Percentiles rank a stretch among this genome's conserved stretches.
phyloP scores from a whole-genome alignment of 1,139 yeast genomes.

The Yamadazyma trypodendri region DNA sequence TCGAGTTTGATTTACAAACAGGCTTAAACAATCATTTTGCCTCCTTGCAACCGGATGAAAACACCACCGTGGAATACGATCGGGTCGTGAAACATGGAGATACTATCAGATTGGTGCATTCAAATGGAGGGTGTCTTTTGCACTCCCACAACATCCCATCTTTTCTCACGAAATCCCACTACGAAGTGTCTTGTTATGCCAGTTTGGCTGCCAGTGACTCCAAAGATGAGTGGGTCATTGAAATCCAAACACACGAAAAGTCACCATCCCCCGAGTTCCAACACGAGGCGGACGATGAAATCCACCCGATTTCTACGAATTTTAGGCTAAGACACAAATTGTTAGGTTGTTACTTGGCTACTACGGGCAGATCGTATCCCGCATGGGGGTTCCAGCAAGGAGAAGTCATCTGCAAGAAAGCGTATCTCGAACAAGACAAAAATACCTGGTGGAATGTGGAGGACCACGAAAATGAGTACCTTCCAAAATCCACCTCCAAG shows the following conservation, averaged over 20 bases:
- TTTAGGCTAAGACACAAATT: conserved; percentile 62
- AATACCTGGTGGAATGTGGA: conserved; percentile 83
- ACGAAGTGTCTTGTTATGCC: conserved; percentile 74
- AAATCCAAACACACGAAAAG: conserved; percentile 55
- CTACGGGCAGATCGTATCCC: conserved; percentile 71
- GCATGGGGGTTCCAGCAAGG: conserved; percentile 84
- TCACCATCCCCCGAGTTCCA: conserved; percentile 53
- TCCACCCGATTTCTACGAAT: conserved; percentile 72
- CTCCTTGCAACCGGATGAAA: conserved; percentile 29
- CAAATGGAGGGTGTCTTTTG: conserved; percentile 50
- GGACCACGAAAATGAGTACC: conserved; percentile 52
- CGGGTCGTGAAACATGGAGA: conserved; percentile 47
- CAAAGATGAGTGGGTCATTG: conserved; percentile 74
- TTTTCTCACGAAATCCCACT: conserved; percentile 50
- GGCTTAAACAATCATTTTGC: conserved; percentile 27
- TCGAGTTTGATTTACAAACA: conserved; percentile 42
- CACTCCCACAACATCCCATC: conserved; percentile 63
- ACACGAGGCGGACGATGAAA: conserved; percentile 31
- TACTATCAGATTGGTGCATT: conserved; percentile 55
- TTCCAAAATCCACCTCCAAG: conserved; percentile 35
- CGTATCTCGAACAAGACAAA: conserved; percentile 53
- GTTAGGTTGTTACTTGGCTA: conserved; percentile 71
- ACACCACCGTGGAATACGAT: conserved; percentile 23
- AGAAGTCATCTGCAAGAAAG: conserved; percentile 66
- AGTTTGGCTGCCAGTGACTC: conserved; percentile 51